Conservation (phyloP, 176 grass and related monocot species). For the Lolium multiflorum region DNA sequence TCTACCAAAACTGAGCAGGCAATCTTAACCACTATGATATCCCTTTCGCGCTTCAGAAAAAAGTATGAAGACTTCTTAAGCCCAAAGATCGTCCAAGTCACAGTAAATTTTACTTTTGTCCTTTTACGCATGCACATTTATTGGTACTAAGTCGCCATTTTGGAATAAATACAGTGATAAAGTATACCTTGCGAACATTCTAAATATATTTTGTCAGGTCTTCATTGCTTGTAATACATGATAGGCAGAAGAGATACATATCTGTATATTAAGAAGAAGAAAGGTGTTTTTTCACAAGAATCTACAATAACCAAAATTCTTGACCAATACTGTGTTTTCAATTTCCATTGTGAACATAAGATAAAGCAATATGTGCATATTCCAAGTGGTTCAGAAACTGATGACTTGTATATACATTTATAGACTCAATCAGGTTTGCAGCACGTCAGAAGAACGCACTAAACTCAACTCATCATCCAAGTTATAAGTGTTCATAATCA, state of each 20-base stretch:
- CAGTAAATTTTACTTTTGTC: not conserved
- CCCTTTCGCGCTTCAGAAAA: conserved; percentile 64
- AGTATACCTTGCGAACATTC: not conserved
- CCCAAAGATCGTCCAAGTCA: conserved; percentile 74
- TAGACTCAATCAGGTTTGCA: too few relatives aligned
- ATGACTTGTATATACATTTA: too few relatives aligned
- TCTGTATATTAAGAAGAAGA: too few relatives aligned
- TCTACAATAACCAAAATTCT: not conserved
- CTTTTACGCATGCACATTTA: not conserved
- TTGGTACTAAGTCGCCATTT: not conserved
- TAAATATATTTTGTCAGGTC: not conserved
- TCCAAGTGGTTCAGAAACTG: too few relatives aligned
- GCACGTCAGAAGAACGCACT: too few relatives aligned
- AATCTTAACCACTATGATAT: conserved; percentile 78
- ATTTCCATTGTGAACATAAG: not conserved
- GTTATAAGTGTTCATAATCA: too few relatives aligned
- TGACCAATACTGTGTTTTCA: not conserved
- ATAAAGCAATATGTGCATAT: not conserved
- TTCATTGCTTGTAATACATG: conserved; percentile 14
- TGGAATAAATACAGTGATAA: not conserved
- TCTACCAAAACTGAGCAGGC: conserved; percentile 54
- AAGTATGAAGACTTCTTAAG: conserved; percentile 78
- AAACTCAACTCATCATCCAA: too few relatives aligned
- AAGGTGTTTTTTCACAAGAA: not conserved
- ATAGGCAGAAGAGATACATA: too few relatives aligned